Percentiles rank a stretch among this genome's conserved stretches.
phyloP scores from a whole-genome alignment of 2,329 filamentous ascomycete species.

The Hypoxylon sp. region DNA sequence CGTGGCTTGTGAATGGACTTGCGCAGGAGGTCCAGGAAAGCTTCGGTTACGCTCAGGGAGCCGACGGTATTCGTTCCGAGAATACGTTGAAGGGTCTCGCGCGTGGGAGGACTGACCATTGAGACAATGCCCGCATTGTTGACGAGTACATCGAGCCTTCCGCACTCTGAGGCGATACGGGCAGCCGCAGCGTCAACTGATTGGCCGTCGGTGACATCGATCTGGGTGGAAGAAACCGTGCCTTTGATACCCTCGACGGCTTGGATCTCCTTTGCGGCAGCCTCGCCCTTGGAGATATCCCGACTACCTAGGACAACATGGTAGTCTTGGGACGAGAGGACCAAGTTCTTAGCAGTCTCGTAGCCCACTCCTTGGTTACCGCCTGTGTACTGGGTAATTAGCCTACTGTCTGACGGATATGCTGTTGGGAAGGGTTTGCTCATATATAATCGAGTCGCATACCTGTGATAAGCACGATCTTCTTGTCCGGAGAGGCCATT shows the following conservation, averaged over 20 bases:
- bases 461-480: conserved; percentile 38
- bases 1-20: conserved; percentile 34
- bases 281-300: conserved; percentile 39
- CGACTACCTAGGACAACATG: conserved; percentile 49
- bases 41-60: conserved; percentile 33
- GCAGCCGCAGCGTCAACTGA: conserved; percentile 34
- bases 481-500: conserved; percentile 29
- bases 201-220: conserved; percentile 33
- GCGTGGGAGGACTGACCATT: conserved; percentile 15
- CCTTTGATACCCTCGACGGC: conserved; percentile 34
- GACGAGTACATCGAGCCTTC: conserved; percentile 34
- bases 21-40: conserved; percentile 30
- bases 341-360: conserved; percentile 44
- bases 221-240: conserved; percentile 33
- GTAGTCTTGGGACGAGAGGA: conserved; percentile 40
- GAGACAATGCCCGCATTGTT: conserved; percentile 40
- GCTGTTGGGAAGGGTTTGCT: not conserved
- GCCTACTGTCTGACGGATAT: not conserved
- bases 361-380: conserved; percentile 47
- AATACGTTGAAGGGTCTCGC: conserved; percentile 18
- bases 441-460: not conserved
- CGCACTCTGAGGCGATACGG: conserved; percentile 26
- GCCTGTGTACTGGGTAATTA: conserved; percentile 26
- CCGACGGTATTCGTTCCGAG: conserved; percentile 40
- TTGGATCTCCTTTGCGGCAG: conserved; percentile 40